Conservation (phyloP, 140 eudicot species). For the Cichorium intybus region DNA sequence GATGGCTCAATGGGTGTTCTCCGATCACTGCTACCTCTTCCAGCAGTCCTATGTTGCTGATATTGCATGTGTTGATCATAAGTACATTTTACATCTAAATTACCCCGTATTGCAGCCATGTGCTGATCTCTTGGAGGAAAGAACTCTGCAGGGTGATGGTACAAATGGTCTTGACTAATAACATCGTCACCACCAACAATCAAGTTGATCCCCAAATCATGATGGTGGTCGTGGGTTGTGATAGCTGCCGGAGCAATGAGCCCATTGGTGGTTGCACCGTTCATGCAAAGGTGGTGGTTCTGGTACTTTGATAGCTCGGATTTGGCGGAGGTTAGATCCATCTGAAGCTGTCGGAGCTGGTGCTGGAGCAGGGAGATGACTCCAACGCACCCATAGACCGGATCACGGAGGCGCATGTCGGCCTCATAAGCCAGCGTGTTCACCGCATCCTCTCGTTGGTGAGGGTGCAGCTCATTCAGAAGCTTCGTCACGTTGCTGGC, state of each 20-base stretch:
- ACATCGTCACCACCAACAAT: constrained; percentile 16
- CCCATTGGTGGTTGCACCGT: constrained; percentile 20
- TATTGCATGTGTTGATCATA: constrained; percentile 44
- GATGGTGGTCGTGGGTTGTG: constrained; percentile 24
- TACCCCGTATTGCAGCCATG: constrained; percentile 28
- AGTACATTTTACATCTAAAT: constrained; percentile 31
- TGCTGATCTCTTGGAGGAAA: constrained; percentile 38
- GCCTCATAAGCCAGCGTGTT: constrained; percentile 69
- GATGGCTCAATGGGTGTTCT: constrained; percentile 43
- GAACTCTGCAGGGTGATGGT: constrained; percentile 21
- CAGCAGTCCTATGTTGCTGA: constrained; percentile 46
- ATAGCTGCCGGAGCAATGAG: constrained; percentile 13
- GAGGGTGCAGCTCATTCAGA: constrained; percentile 61
- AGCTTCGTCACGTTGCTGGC: constrained; percentile 69
- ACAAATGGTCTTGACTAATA: neutral
- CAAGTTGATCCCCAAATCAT: constrained; percentile 35
- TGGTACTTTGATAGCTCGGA: constrained; percentile 69
- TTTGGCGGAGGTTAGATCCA: constrained; percentile 59
- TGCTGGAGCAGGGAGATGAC: constrained; percentile 72
- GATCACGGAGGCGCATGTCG: constrained; percentile 72
- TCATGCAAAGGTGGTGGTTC: constrained; percentile 19
- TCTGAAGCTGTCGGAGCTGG: constrained; percentile 66
- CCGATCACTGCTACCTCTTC: constrained; percentile 34
- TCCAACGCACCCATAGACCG: constrained; percentile 70
- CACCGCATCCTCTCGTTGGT: constrained; percentile 67